phyloP scores from a whole-genome alignment of 768 basidiomycete species.

The Hypsizygus marmoreus region DNA sequence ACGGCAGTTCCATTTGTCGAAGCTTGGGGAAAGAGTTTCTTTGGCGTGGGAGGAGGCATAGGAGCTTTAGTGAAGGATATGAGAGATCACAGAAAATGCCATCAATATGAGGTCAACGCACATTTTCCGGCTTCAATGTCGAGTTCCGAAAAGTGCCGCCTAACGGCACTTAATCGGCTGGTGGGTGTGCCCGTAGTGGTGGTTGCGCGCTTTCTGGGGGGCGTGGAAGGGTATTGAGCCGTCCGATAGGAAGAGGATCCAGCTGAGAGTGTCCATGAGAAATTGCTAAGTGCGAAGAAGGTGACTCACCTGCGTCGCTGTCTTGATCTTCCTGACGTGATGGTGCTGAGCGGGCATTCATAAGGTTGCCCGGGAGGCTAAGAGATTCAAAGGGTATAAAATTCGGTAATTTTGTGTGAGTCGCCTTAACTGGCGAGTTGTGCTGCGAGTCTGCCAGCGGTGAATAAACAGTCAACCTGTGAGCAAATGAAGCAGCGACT shows the following conservation, averaged over 20 bases:
- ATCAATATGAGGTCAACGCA: too few relatives aligned
- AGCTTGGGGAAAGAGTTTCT: constrained; percentile 1
- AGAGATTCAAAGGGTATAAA: neutral
- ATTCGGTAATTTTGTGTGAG: neutral
- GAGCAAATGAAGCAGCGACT: neutral
- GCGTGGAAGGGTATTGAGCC: neutral
- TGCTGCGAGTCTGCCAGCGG: constrained; percentile 1
- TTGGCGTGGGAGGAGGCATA: neutral
- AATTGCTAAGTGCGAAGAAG: too few relatives aligned
- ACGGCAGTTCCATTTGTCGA: neutral
- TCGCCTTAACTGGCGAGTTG: constrained; percentile 7
- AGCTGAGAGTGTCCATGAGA: neutral
- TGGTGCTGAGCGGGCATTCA: too few relatives aligned
- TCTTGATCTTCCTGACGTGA: neutral
- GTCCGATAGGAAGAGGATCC: neutral
- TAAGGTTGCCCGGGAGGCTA: too few relatives aligned
- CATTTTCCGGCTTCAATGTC: too few relatives aligned
- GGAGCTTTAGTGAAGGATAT: neutral
- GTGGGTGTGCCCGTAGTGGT: neutral
- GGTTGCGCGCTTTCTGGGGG: neutral
- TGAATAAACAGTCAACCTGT: neutral
- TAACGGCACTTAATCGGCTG: neutral
- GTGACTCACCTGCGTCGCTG: neutral
- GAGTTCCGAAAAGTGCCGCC: neutral
- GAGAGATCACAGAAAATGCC: neutral